These are phyloP conservation scores for Luffa aegyptiaca DNA, from an alignment of 306 rosid genomes.

Conservation along the genomic window DNA sequence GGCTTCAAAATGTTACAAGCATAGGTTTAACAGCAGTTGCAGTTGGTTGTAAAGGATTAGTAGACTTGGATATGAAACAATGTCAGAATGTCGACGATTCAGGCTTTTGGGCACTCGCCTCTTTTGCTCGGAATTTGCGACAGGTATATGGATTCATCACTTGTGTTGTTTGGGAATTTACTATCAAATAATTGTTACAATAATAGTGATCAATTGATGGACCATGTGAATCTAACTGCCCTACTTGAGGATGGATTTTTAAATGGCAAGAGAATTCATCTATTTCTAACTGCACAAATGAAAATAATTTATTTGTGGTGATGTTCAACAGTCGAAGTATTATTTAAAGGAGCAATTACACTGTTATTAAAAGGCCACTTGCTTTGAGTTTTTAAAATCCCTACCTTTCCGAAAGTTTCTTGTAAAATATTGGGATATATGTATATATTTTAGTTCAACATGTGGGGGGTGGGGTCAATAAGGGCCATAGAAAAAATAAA, in stretches of 20 bases:
- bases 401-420: background rate
- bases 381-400: background rate
- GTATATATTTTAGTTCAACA: no score
- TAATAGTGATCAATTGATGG: background rate
- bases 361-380: background rate
- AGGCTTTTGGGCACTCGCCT: conserved; percentile 50
- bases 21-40: conserved; percentile 41
- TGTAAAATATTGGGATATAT: background rate
- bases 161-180: background rate
- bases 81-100: conserved; percentile 46
- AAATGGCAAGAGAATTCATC: background rate
- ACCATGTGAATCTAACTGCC: background rate
- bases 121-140: conserved; percentile 39
- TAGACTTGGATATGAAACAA: conserved; percentile 48
- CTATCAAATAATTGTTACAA: background rate
- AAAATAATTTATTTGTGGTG: background rate
- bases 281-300: background rate
- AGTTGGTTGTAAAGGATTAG: conserved; percentile 39
- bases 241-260: background rate
- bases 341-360: background rate
- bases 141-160: conserved; percentile 30
- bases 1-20: conserved; percentile 38
- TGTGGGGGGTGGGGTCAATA: no score
- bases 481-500: no score
- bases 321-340: background rate